A percentile compares a stretch with the other conserved stretches of the same genome.
Evolutionary conservation across 2,329 filamentous ascomycete genomes (phyloP).

Genomic region (Phaeosphaeriaceae sp.): DNA sequence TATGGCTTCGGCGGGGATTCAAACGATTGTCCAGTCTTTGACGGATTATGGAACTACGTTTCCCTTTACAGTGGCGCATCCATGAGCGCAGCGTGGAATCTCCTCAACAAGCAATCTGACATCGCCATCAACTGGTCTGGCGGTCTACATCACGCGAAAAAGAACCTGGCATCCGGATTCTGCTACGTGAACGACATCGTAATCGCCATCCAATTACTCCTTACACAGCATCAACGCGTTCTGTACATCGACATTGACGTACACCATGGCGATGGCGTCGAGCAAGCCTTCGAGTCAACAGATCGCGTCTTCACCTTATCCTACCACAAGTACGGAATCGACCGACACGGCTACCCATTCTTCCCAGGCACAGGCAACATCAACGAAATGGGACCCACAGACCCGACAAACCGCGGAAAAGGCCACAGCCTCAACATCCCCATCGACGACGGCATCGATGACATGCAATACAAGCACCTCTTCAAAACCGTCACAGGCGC

Average conservation of each 20-base stretch:
- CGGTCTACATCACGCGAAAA: conserved; percentile 95
- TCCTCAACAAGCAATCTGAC: conserved; percentile 84
- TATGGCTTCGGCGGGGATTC: conserved; percentile 78
- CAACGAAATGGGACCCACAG: conserved; percentile 81
- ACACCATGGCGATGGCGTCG: conserved; percentile 88
- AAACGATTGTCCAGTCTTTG: conserved; percentile 92
- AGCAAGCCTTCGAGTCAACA: conserved; percentile 88
- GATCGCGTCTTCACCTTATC: conserved; percentile 91
- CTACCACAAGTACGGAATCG: conserved; percentile 94
- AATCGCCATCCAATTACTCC: conserved; percentile 85
- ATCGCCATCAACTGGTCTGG: conserved; percentile 99
- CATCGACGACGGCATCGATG: conserved; percentile 87
- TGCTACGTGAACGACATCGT: conserved; percentile 99
- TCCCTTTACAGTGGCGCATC: conserved; percentile 91
- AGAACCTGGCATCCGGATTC: conserved; percentile 90
- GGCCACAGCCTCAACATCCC: conserved; percentile 92
- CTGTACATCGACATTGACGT: conserved; percentile 96
- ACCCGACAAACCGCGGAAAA: conserved; percentile 83
- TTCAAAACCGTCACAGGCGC: conserved; percentile 82
- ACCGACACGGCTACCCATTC: conserved; percentile 62
- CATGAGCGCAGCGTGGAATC: conserved; percentile 87
- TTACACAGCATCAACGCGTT: conserved; percentile 81
- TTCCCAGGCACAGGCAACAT: conserved; percentile 91
- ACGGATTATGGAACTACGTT: conserved; percentile 94
- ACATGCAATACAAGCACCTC: conserved; percentile 84